Conservation (phyloP, 2,329 filamentous ascomycete genomes). For the Penicillium expansum region DNA sequence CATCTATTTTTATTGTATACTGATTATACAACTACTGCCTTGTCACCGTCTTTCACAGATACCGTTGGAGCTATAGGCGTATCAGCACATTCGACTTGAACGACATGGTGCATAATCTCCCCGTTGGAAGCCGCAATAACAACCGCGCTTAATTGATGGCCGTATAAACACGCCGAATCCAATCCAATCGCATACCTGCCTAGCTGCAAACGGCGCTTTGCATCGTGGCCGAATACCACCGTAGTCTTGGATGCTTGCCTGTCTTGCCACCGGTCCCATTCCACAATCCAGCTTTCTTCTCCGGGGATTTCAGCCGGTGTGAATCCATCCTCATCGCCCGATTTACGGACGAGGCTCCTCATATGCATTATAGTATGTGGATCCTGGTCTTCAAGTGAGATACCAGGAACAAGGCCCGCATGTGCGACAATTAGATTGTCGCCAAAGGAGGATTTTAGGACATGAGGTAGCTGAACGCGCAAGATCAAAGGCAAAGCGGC, state of each 20-base stretch:
- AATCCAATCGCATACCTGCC: conserved; percentile 22
- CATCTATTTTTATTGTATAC: neutral
- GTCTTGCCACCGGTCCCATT: conserved; percentile 26
- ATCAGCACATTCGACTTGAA: conserved; percentile 22
- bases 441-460: conserved; percentile 3
- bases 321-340: neutral
- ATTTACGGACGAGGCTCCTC: conserved; percentile 13
- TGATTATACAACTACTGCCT: neutral
- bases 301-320: conserved; percentile 11
- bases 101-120: conserved; percentile 9
- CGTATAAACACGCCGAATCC: conserved; percentile 24
- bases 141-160: conserved; percentile 19
- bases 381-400: conserved; percentile 19
- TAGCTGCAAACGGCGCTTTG: conserved; percentile 22
- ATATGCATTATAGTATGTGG: conserved; percentile 21
- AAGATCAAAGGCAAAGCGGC: conserved; percentile 22
- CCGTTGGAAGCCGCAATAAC: conserved; percentile 10
- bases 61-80: conserved; percentile 8
- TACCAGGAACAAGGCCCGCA: conserved; percentile 19
- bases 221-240: conserved; percentile 26
- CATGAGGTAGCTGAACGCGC: conserved; percentile 14
- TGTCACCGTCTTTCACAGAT: neutral
- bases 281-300: conserved; percentile 20
- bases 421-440: conserved; percentile 19
- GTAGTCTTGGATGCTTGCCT: conserved; percentile 14